Base-by-base conservation (phyloP, 805 yeast species). In the Yarrowia osloensis region DNA sequence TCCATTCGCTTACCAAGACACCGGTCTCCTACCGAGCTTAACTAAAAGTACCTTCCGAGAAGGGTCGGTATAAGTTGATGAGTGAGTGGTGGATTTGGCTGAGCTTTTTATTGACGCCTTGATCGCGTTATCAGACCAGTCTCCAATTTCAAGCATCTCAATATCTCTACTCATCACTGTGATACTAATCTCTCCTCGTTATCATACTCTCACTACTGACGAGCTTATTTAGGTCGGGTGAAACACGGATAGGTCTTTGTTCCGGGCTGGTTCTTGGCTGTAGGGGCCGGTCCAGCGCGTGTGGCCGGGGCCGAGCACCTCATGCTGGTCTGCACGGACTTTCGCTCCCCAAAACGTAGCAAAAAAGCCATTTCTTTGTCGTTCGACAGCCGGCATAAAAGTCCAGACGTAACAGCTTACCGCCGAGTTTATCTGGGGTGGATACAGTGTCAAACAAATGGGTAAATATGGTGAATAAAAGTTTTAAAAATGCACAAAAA, bases 11-110 rank as follows among this genome's bases (percentile, higher is more conserved):
- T 50, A 31, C 40, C 57, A 13, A 31, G 26, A 21, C 15, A 19
- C 39, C 39, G 55, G 15, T 9, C 55, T 49, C 55, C 55, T 28
- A 50, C 40, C 57, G 57, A 50, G 39, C 19, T 50, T 50, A 50
- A 50, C 40, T 26, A 17, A 37, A n/a, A 37, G 21, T 17, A 37
- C 3, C 22, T n/a, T 26, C 15, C 28, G 31, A 17, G n/a, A 7
- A 6, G 19, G 0, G 31, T 15, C 4, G 12, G 26, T 8, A 9
- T 12, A 21, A 42, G 26, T 21, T 11, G 21, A 5, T 46, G 50
- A 26, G 13, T 26, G 9, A 4, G 19, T 13, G 1, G 2, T 3
- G 22, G 21, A 46, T 17, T 1, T 26, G 15, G 15, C 4, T 4
- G 22, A 17, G n/a, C 15, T 11, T 15, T 15, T 2, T 0, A 24